phyloP scores from a whole-genome alignment of 1,139 yeast species.

The Geotrichum reessii region DNA sequence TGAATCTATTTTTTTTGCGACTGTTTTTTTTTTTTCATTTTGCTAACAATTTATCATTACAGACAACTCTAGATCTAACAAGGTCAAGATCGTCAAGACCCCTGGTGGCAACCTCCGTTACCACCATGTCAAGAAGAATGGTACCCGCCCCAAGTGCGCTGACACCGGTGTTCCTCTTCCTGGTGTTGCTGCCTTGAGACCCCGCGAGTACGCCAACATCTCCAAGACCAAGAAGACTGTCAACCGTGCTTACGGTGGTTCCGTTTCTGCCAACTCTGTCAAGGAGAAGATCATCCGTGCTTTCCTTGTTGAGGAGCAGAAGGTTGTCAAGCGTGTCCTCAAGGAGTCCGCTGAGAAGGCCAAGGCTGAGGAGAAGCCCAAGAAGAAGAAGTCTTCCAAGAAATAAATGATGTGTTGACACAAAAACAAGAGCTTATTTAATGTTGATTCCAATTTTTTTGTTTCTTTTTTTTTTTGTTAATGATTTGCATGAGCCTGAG shows the following conservation, averaged over 20 bases:
- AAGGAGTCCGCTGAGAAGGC: constrained; percentile 91
- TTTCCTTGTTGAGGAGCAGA: constrained; percentile 98
- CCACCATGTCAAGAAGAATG: constrained; percentile 93
- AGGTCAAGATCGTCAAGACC: constrained; percentile 98
- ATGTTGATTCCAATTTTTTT: background rate
- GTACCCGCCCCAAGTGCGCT: constrained; percentile 97
- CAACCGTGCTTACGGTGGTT: constrained; percentile 99
- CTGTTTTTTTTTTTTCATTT: background rate
- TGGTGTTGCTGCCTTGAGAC: constrained; percentile 89
- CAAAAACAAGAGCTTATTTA: background rate
- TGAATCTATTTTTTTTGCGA: background rate
- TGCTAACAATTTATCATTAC: constrained; percentile 1
- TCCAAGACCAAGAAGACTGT: constrained; percentile 97
- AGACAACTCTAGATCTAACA: constrained; percentile 97
- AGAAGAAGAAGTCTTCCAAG: constrained; percentile 30
- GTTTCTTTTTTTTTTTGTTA: background rate
- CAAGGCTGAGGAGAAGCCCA: constrained; percentile 47
- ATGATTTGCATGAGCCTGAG: background rate
- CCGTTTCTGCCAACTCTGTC: constrained; percentile 97
- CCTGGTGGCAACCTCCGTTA: constrained; percentile 99
- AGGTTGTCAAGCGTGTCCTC: constrained; percentile 97
- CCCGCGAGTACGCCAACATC: constrained; percentile 92
- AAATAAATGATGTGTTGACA: constrained; percentile 20
- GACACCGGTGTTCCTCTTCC: constrained; percentile 91
- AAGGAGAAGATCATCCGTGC: constrained; percentile 98